Base-by-base conservation (phyloP, 2,329 filamentous ascomycete species). In the Hypocrella siamensis region DNA sequence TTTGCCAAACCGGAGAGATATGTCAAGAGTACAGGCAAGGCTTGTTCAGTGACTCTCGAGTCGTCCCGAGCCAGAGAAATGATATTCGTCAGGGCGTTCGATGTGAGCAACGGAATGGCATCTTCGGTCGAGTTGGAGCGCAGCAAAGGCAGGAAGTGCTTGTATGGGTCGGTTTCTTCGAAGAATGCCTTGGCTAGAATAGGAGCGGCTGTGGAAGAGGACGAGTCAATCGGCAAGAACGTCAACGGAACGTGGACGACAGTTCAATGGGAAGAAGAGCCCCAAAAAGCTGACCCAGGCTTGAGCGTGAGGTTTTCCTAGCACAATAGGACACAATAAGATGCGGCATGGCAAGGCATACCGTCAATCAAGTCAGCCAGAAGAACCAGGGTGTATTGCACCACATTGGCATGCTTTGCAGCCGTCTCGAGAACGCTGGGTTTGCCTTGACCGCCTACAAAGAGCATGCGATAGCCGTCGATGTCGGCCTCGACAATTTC, bases 351-450 rank as follows among this genome's bases (percentile, higher is more conserved):
- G 12, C 12, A 18, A 21, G 14, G 50, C 63, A 46, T 65, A 93
- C 86, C 75, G 51, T 88, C 80, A 38, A 96, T 74, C 41, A 98
- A 61, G 52, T 98, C 90, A 39, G 75, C 77, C 38, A 90, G 69
- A 48, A 98, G 63, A 30, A 96, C 88, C 37, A 98, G 67, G 51
- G 94, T 80, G 56, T 96, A 94, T 60, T 94, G 88, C 40, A 94
- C 70, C 44, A 98, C 84, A 60, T 94, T 86, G 50, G 76, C 70
- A 45, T 86, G 76, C 64, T 85, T 86, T 44, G 77, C 73, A 28
- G 86, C 84, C 38, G 77, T 76, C 60, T 94, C 82, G 43, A 96
- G 67, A 38, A 94, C 81, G 46, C 71, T 71, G 35, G 65, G 57
- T 46, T 63, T 63, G 56, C 79, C 85, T 45, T 72, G 67, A 38